Evolutionary conservation across 176 grass and related monocot genomes (phyloP).

Genomic region (Carex cristatella): DNA sequence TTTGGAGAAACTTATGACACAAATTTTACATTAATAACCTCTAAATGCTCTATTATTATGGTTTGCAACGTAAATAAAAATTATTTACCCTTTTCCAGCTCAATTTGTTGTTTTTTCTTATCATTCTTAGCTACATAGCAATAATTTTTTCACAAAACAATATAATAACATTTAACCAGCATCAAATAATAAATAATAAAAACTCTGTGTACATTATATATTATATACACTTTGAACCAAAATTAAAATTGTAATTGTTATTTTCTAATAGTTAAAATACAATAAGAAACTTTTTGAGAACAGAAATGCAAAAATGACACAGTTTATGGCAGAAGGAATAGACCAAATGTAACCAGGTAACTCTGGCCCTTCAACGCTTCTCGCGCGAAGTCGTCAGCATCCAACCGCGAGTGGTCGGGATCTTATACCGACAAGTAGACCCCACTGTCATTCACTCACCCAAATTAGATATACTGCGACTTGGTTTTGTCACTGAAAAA

Average conservation of each 20-base stretch:
- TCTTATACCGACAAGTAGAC: not conserved
- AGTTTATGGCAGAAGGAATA: not conserved
- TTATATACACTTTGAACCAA: not conserved
- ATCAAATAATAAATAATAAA: not conserved
- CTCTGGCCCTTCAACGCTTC: not conserved
- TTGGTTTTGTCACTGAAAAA: conserved; percentile 5
- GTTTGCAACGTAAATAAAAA: not conserved
- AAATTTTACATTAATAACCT: not conserved
- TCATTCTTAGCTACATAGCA: not conserved
- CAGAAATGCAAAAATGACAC: not conserved
- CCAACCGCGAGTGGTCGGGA: not conserved
- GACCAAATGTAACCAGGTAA: conserved; percentile 1
- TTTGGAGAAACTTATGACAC: not conserved
- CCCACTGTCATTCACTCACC: conserved; percentile 8
- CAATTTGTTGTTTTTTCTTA: not conserved
- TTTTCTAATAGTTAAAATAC: not conserved
- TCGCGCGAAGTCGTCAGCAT: conserved; percentile 15
- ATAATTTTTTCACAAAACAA: not conserved
- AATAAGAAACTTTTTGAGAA: not conserved
- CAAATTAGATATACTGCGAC: not conserved
- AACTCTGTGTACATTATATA: not conserved
- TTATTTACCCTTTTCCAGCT: not conserved
- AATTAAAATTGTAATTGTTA: not conserved
- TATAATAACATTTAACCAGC: not conserved
- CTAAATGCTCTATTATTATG: not conserved